phyloP scores from a whole-genome alignment of 805 yeast genomes.

The Saturnispora sanitii region DNA sequence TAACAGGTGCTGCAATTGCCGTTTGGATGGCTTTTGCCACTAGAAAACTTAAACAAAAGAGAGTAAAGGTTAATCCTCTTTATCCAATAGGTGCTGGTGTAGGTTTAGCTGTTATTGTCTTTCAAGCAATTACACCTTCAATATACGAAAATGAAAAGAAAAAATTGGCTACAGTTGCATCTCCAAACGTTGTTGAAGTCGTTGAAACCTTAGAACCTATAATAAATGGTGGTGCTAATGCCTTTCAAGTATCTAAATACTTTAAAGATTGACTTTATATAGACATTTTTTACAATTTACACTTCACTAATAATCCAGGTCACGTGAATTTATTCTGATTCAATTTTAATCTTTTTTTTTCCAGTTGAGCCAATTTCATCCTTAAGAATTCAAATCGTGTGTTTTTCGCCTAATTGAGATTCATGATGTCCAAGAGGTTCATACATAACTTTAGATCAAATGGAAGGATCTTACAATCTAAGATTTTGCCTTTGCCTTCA shows the following conservation, averaged over 20 bases:
- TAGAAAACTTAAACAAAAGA: slow-evolving; percentile 23
- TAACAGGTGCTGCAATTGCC: slow-evolving; percentile 33
- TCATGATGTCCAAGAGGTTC: slow-evolving; percentile 5
- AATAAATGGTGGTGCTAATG: slow-evolving; percentile 2
- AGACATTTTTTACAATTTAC: not conserved
- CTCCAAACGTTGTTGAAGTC: slow-evolving; percentile 9
- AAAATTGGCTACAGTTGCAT: slow-evolving; percentile 18
- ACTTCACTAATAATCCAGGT: not conserved
- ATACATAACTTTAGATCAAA: not conserved
- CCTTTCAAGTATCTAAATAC: slow-evolving; percentile 5
- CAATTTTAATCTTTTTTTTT: not conserved
- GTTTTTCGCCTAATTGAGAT: not conserved
- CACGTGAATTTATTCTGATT: not conserved
- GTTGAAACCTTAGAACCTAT: slow-evolving; percentile 13
- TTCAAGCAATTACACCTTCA: slow-evolving; percentile 23
- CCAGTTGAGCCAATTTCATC: not conserved
- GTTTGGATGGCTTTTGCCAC: slow-evolving; percentile 33
- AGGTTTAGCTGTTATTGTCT: slow-evolving; percentile 27
- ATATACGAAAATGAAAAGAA: slow-evolving; percentile 26
- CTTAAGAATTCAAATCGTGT: not conserved
- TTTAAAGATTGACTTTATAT: not conserved
- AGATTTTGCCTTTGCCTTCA: slow-evolving; percentile 14
- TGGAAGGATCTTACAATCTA: slow-evolving; percentile 10
- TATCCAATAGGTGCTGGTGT: slow-evolving; percentile 33
- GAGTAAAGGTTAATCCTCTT: slow-evolving; percentile 30